These are phyloP conservation scores for Chytriomyces confervae DNA, from an alignment of 192 early-diverging fungal species.

Conservation along the genomic window DNA sequence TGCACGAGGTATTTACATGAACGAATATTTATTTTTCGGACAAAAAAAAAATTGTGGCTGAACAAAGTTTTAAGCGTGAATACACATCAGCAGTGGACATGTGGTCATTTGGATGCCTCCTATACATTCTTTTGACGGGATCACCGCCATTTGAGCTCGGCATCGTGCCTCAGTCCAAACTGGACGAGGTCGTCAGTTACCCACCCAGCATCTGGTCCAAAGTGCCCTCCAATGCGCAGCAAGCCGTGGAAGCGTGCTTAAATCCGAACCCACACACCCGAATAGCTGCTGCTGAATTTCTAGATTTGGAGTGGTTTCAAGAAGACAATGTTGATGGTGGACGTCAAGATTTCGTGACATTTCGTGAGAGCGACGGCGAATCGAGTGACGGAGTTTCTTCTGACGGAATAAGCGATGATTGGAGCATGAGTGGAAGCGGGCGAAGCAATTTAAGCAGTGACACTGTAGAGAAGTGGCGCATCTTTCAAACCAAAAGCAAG, in stretches of 20 bases:
- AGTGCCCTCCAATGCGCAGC: slow-evolving; percentile 67
- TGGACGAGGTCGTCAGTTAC: slow-evolving; percentile 84
- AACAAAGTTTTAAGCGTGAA: not conserved
- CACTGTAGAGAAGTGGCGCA: too few species aligned
- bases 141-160: slow-evolving; percentile 59
- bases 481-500: too few species aligned
- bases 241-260: slow-evolving; percentile 52
- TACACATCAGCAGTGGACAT: slow-evolving; percentile 1
- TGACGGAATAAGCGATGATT: too few species aligned
- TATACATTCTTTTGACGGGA: slow-evolving; percentile 57
- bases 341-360: not conserved
- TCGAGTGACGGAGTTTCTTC: not conserved
- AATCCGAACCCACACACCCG: slow-evolving; percentile 46
- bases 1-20: slow-evolving; percentile 54
- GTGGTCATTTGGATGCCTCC: slow-evolving; percentile 74
- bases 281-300: slow-evolving; percentile 45
- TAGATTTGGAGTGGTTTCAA: slow-evolving; percentile 42
- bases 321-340: not conserved
- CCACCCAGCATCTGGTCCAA: slow-evolving; percentile 91
- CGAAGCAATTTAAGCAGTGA: too few species aligned
- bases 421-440: too few species aligned
- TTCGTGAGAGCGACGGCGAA: not conserved
- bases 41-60: too few species aligned
- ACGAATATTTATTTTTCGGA: too few species aligned
- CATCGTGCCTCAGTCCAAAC: slow-evolving; percentile 58